Conservation (phyloP, 169 alveolate species). For the Eimeria falciformis region DNA sequence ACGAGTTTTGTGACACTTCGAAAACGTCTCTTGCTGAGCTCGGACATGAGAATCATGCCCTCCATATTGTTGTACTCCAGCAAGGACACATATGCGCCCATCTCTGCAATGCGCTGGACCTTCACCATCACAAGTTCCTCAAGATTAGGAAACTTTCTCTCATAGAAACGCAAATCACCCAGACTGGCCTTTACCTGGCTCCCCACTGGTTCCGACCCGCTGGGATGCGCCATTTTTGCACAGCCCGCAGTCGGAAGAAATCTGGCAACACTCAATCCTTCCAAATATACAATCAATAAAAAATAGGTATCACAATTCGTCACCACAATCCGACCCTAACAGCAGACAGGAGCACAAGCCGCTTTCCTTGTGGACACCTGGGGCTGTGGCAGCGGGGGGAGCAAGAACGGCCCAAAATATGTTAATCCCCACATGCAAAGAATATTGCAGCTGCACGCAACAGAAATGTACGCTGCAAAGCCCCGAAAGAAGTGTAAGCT, state of each 20-base stretch:
- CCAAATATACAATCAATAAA: neutral
- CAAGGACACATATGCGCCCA: constrained; percentile 98
- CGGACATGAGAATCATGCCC: constrained; percentile 96
- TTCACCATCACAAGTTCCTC: constrained; percentile 83
- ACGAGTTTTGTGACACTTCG: constrained; percentile 89
- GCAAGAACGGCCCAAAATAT: too few relatives aligned
- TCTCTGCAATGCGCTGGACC: constrained; percentile 95
- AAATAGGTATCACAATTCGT: too few relatives aligned
- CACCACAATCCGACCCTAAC: too few relatives aligned
- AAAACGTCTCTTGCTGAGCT: constrained; percentile 96
- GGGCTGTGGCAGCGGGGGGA: too few relatives aligned
- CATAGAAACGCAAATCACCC: constrained; percentile 80
- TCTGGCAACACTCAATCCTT: neutral
- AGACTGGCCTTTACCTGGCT: constrained; percentile 11
- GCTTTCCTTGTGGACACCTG: too few relatives aligned
- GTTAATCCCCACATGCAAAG: too few relatives aligned
- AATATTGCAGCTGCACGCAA: too few relatives aligned
- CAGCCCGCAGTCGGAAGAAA: neutral
- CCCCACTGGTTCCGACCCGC: constrained; percentile 52
- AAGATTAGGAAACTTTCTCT: constrained; percentile 71
- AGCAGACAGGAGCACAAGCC: too few relatives aligned
- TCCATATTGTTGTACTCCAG: constrained; percentile 97
- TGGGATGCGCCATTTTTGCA: constrained; percentile 19
- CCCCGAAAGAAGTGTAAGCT: too few relatives aligned
- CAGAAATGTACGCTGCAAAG: too few relatives aligned